Conservation (phyloP, 805 yeast species). For the Candida hungchunana region DNA sequence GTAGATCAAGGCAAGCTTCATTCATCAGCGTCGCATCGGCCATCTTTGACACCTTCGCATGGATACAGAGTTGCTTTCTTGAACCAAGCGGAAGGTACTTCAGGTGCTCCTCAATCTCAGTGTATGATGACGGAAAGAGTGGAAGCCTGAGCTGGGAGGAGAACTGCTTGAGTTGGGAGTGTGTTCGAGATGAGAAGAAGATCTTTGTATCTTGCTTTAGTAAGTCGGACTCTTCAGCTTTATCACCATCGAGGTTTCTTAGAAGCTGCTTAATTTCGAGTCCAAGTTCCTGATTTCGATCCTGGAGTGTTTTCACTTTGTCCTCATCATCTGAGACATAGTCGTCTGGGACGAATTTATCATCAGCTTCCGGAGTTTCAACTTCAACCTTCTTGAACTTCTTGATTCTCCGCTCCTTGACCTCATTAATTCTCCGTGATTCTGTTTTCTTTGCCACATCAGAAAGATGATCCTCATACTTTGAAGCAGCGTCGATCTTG, state of each 20-base stretch:
- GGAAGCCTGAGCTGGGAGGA: constrained; percentile 66
- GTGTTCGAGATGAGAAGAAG: constrained; percentile 80
- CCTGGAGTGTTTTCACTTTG: constrained; percentile 12
- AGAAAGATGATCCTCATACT: constrained; percentile 34
- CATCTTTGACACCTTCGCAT: constrained; percentile 52
- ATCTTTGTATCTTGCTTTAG: constrained; percentile 42
- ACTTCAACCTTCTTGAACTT: constrained; percentile 23
- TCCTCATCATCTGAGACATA: constrained; percentile 29
- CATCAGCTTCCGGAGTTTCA: constrained; percentile 31
- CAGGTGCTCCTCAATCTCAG: constrained; percentile 42
- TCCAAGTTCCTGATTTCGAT: constrained; percentile 33
- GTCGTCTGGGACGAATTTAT: constrained; percentile 38
- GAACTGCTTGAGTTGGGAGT: constrained; percentile 82
- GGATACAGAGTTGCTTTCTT: constrained; percentile 78
- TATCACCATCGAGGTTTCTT: constrained; percentile 34
- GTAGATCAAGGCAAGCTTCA: constrained; percentile 77
- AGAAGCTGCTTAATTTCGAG: constrained; percentile 47
- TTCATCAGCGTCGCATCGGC: constrained; percentile 54
- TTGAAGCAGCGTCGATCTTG: constrained; percentile 22
- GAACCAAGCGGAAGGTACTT: constrained; percentile 78
- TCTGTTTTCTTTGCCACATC: constrained; percentile 23
- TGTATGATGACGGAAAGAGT: constrained; percentile 57
- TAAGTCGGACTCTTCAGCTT: constrained; percentile 18
- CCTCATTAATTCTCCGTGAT: constrained; percentile 7
- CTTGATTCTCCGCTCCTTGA: constrained; percentile 16